Percentiles rank a stretch among this genome's conserved stretches.
These are phyloP conservation scores for Ramularia collo-cygni DNA, from an alignment of 2,329 filamentous ascomycete genomes.

Conservation along the genomic window DNA sequence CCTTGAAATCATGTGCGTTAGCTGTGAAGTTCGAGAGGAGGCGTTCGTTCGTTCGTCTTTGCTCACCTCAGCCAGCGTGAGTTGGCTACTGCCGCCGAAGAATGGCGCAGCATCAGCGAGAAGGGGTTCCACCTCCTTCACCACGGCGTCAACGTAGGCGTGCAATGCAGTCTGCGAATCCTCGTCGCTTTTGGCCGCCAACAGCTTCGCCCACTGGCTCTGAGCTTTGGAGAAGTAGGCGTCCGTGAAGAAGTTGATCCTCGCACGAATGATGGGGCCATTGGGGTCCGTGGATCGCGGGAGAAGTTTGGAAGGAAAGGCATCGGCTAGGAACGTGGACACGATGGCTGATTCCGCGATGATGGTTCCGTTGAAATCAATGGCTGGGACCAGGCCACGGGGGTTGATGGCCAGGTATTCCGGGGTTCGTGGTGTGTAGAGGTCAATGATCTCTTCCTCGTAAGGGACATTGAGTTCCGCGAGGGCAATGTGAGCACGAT, in stretches of 20 bases:
- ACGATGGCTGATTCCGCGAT: slow-evolving; percentile 69
- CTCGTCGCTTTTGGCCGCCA: slow-evolving; percentile 38
- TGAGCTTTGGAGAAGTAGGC: slow-evolving; percentile 58
- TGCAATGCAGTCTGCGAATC: slow-evolving; percentile 46
- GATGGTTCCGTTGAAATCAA: slow-evolving; percentile 59
- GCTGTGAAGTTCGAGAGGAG: too few species aligned
- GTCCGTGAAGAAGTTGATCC: slow-evolving; percentile 66
- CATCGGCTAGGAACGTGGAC: slow-evolving; percentile 63
- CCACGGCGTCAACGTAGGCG: slow-evolving; percentile 49
- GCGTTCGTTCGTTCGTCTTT: too few species aligned
- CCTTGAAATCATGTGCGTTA: too few species aligned
- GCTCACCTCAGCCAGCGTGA: slow-evolving; percentile 76
- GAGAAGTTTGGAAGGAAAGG: slow-evolving; percentile 60
- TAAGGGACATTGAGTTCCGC: slow-evolving; percentile 27
- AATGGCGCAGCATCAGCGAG: slow-evolving; percentile 44
- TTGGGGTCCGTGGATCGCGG: slow-evolving; percentile 49
- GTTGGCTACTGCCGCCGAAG: slow-evolving; percentile 39
- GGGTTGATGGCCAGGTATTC: slow-evolving; percentile 75
- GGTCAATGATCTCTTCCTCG: slow-evolving; percentile 51
- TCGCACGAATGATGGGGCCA: slow-evolving; percentile 52
- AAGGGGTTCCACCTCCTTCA: slow-evolving; percentile 68
- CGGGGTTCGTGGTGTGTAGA: slow-evolving; percentile 58
- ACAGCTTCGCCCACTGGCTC: slow-evolving; percentile 38
- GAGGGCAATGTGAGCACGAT: slow-evolving; percentile 50
- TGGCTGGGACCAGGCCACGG: slow-evolving; percentile 65